A percentile compares a stretch with the other conserved stretches of the same genome.
Evolutionary conservation across 441 rosid genomes (phyloP).

Genomic region (Syzygium syzygioides): DNA sequence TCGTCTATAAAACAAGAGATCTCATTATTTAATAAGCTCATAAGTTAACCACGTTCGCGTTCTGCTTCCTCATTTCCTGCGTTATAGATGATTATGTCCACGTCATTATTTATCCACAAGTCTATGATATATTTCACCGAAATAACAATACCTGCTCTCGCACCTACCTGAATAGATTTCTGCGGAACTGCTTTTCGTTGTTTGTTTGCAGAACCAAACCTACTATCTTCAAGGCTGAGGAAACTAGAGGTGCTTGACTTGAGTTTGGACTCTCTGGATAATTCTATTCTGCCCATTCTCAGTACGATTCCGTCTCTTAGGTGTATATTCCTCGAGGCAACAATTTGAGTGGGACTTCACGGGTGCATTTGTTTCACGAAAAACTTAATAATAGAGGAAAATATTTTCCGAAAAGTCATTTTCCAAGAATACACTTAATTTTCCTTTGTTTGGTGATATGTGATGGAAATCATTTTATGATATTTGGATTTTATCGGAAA

Average conservation of each 20-base stretch:
- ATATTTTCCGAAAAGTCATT: no score
- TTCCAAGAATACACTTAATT: no score
- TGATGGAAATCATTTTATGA: no score
- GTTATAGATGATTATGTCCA: fast-evolving
- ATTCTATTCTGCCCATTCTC: fast-evolving
- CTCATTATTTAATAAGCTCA: no score
- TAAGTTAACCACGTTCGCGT: fast-evolving
- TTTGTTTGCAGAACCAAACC: background rate
- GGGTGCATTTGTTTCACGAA: no score
- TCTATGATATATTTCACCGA: fast-evolving
- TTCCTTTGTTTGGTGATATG: no score
- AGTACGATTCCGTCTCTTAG: no score
- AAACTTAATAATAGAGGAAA: no score
- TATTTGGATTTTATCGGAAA: no score
- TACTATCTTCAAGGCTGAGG: background rate
- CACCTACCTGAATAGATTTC: fast-evolving
- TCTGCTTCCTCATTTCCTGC: fast-evolving
- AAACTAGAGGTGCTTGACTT: background rate
- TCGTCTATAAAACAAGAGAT: fast-evolving
- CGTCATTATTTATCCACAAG: background rate
- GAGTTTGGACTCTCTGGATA: background rate
- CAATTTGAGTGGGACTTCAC: no score
- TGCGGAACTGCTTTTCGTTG: fast-evolving
- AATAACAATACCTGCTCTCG: fast-evolving
- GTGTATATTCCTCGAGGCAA: no score